These are phyloP conservation scores for Neofusicoccum ribis DNA, from an alignment of 2,329 filamentous ascomycete species.

Conservation along the genomic window DNA sequence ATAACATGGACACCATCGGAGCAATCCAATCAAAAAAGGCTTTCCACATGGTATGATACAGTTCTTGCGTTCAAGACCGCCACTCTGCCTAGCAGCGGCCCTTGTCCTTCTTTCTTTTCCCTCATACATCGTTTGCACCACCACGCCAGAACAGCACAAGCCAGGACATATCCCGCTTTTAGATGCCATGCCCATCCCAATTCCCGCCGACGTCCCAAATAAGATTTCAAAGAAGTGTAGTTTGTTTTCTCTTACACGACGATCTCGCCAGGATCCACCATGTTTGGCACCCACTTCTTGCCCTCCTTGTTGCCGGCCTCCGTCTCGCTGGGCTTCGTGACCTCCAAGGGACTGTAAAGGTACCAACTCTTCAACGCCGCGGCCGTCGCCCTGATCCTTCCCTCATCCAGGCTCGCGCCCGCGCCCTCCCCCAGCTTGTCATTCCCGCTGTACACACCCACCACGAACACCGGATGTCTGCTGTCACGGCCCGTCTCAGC, in stretches of 20 bases:
- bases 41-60: slow-evolving; percentile 15
- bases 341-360: slow-evolving; percentile 75
- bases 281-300: slow-evolving; percentile 53
- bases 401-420: slow-evolving; percentile 75
- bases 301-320: slow-evolving; percentile 36
- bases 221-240: slow-evolving; percentile 13
- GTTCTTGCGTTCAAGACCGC: background rate
- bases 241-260: slow-evolving; percentile 37
- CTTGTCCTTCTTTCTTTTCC: slow-evolving; percentile 2
- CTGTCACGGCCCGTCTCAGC: slow-evolving; percentile 87
- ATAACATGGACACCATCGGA: background rate
- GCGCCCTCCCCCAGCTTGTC: slow-evolving; percentile 93
- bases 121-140: background rate
- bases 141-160: background rate
- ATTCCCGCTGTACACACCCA: slow-evolving; percentile 87
- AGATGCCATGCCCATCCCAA: background rate
- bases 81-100: background rate
- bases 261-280: slow-evolving; percentile 60
- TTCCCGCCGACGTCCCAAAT: background rate
- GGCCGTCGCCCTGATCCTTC: slow-evolving; percentile 76
- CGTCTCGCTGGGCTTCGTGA: slow-evolving; percentile 54
- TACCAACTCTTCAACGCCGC: slow-evolving; percentile 93
- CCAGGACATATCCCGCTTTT: background rate
- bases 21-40: background rate
- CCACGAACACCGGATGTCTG: slow-evolving; percentile 85